These are phyloP conservation scores for Paramecium octaurelia DNA, from an alignment of 73 alveolate species.

Conservation along the genomic window DNA sequence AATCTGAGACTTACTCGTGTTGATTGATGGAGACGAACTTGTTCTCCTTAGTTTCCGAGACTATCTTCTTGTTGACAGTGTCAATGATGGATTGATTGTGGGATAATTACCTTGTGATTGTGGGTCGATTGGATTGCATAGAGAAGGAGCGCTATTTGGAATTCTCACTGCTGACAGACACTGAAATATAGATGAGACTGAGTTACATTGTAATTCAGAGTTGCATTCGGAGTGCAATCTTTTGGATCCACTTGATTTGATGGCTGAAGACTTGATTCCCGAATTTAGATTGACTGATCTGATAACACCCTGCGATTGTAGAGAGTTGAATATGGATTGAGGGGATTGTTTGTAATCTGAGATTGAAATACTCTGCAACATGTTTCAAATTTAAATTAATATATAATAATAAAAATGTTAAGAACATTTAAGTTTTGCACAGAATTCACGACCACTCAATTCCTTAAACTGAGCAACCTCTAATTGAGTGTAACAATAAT, in stretches of 20 bases:
- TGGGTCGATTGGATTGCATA: not conserved
- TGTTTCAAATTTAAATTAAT: not conserved
- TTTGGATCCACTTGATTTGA: not conserved
- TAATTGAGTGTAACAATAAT: not conserved
- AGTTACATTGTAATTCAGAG: not conserved
- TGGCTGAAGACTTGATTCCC: not conserved
- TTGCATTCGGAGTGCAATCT: constrained; percentile 5
- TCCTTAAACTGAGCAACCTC: not conserved
- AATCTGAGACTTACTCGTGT: not conserved
- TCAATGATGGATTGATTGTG: not conserved
- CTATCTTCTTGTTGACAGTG: not conserved
- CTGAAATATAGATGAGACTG: not conserved
- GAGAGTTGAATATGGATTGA: constrained; percentile 14
- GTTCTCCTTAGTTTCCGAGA: not conserved
- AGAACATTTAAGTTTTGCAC: not conserved
- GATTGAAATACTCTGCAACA: not conserved
- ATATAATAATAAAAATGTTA: not conserved
- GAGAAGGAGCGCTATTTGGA: not conserved
- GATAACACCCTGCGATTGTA: not conserved
- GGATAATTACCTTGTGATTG: not conserved
- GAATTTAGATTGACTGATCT: constrained; percentile 16
- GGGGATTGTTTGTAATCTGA: not conserved
- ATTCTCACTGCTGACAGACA: constrained; percentile 37
- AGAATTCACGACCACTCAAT: not conserved
- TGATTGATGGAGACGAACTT: not conserved